phyloP scores from a whole-genome alignment of 2,329 filamentous ascomycete genomes.

The Orbilia brochopaga region DNA sequence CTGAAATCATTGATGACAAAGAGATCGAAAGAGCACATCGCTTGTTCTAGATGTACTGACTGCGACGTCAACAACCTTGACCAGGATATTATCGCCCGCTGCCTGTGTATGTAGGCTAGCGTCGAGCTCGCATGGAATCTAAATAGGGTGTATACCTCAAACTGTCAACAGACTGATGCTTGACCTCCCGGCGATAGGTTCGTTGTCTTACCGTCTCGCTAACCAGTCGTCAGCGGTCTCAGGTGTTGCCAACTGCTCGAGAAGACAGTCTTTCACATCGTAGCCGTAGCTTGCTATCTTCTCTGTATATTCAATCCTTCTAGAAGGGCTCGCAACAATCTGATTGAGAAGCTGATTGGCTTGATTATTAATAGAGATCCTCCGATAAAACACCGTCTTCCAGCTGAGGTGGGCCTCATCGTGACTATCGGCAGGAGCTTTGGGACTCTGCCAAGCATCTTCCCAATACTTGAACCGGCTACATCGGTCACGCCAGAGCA shows the following conservation, averaged over 20 bases:
- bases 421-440: conserved; percentile 62
- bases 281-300: conserved; percentile 76
- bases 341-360: conserved; percentile 67
- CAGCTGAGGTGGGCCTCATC: conserved; percentile 70
- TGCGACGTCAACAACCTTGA: conserved; percentile 63
- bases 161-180: conserved; percentile 15
- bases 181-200: conserved; percentile 15
- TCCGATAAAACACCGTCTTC: conserved; percentile 71
- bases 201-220: conserved; percentile 67
- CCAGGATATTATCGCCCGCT: conserved; percentile 81
- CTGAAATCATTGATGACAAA: conserved; percentile 77
- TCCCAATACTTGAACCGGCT: conserved; percentile 77
- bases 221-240: conserved; percentile 74
- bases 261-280: conserved; percentile 84
- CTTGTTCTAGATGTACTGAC: conserved; percentile 70
- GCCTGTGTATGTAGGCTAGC: conserved; percentile 79
- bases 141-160: conserved; percentile 35
- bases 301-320: conserved; percentile 72
- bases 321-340: conserved; percentile 73
- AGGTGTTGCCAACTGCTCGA: conserved; percentile 68
- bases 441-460: conserved; percentile 18
- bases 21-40: conserved; percentile 83
- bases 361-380: conserved; percentile 63
- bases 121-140: conserved; percentile 78
- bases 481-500: conserved; percentile 84